Conservation (phyloP, 140 eudicot species). For the Senecio squalidus region DNA sequence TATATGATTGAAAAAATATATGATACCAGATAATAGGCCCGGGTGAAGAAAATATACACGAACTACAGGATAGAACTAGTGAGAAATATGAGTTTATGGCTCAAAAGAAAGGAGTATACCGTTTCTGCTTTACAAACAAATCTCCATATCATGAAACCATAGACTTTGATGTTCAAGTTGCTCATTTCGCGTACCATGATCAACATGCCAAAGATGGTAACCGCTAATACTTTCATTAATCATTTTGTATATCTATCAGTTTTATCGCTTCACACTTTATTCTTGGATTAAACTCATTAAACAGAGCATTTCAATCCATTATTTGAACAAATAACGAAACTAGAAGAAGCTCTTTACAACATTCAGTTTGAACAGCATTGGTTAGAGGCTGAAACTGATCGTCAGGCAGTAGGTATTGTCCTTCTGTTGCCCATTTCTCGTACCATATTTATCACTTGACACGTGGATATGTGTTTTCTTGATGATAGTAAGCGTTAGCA, state of each 20-base stretch:
- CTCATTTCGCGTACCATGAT: constrained; percentile 60
- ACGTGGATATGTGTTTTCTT: not conserved
- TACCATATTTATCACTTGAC: not conserved
- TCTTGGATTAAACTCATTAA: not conserved
- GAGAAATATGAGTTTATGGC: constrained; percentile 78
- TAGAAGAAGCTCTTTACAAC: constrained; percentile 89
- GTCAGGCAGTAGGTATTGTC: constrained; percentile 72
- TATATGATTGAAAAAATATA: no score
- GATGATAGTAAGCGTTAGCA: not conserved
- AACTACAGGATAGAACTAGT: constrained; percentile 58
- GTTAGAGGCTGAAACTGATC: constrained; percentile 96
- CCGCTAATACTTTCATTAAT: not conserved
- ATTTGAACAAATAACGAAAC: constrained; percentile 65
- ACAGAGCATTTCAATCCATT: constrained; percentile 90
- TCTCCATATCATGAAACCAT: constrained; percentile 90
- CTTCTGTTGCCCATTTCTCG: not conserved
- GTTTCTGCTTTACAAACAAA: constrained; percentile 75
- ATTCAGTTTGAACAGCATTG: constrained; percentile 97
- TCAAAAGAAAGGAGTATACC: constrained; percentile 56
- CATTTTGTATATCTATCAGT: not conserved
- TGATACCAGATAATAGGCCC: constrained; percentile 78
- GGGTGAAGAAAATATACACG: constrained; percentile 52
- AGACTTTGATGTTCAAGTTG: constrained; percentile 80
- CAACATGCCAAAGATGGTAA: constrained; percentile 92
- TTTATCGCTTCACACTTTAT: not conserved